Evolutionary conservation across 805 yeast species (phyloP), one percentile per base, ranked within the genome.

Genomic region (Saturnispora quitensis): DNA sequence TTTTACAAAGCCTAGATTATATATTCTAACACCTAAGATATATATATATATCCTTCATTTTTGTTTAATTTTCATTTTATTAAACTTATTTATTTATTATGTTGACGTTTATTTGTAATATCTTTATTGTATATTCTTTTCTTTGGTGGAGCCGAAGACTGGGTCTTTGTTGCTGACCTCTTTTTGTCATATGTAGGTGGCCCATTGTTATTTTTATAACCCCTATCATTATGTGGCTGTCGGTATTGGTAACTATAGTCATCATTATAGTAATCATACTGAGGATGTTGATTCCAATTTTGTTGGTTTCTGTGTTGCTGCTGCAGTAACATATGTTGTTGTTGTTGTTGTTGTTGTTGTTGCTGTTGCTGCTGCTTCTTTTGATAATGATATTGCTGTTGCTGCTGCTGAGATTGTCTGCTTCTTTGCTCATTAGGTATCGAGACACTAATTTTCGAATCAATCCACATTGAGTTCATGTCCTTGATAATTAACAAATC

Each of bases 391-490:
- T 44, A 22, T 13, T 44, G 47, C 18, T 33, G 47, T 12, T 27
- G 13, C 5, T 44, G 47, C 17, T 43, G 12, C 15, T 44, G 47
- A 10, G 35, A 20, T 3, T 38, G 38, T 13, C 42, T 40, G n/a
- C 15, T 43, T 24, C 20, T 38, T 38, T 38, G 42, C 9, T 38
- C 27, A 18, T 40, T n/a, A 17, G 47, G 47, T 31, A 49, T 42
- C 5, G 43, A 42, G 13, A 49, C 43, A 49, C 40, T 49, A 27
- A 49, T 47, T 18, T 49, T 49, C 7, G 47, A 43, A 43, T 49
- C 51, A 36, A 43, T 49, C 51, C 51, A 49, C 27, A 22, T 43
- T 13, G 45, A 28, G 34, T 49, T 49, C 47, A 49, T 25, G 34
- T 49, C 51, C 24, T 49, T 43, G 13, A 49, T 49, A 9, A 24